phyloP scores from a whole-genome alignment of 2,329 filamentous ascomycete species.

The Verticillium longisporum region DNA sequence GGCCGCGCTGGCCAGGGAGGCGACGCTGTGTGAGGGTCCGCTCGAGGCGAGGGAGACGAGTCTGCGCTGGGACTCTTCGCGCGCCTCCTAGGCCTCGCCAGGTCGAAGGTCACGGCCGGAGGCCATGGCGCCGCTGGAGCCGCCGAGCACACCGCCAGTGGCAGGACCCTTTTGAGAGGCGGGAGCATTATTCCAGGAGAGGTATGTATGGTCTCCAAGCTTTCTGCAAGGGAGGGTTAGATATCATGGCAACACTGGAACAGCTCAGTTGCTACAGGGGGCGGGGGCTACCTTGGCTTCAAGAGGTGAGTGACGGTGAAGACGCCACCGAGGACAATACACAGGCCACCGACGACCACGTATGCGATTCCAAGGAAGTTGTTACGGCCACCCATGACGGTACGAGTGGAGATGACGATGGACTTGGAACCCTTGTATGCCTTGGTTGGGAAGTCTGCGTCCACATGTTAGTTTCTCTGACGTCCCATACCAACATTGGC shows the following conservation, averaged over 20 bases:
- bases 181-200: constrained; percentile 78
- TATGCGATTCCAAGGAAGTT: constrained; percentile 96
- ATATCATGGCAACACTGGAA: neutral
- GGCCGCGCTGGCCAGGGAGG: neutral
- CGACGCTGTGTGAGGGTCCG: neutral
- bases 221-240: constrained; percentile 53
- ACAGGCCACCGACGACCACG: constrained; percentile 86
- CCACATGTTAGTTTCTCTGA: constrained; percentile 3
- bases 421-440: constrained; percentile 83
- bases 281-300: constrained; percentile 82
- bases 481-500: neutral
- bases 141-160: constrained; percentile 31
- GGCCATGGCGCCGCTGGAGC: constrained; percentile 36
- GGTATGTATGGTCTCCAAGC: constrained; percentile 94
- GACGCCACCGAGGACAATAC: constrained; percentile 77
- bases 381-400: constrained; percentile 91
- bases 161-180: constrained; percentile 14
- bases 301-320: constrained; percentile 90
- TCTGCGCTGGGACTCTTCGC: constrained; percentile 14
- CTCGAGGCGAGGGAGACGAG: neutral
- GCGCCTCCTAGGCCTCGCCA: constrained; percentile 32
- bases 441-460: constrained; percentile 69
- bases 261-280: neutral
- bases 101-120: constrained; percentile 50
- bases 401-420: constrained; percentile 81